Evolutionary conservation across 2,329 filamentous ascomycete genomes (phyloP).

Genomic region (Colletotrichum zoysiae): DNA sequence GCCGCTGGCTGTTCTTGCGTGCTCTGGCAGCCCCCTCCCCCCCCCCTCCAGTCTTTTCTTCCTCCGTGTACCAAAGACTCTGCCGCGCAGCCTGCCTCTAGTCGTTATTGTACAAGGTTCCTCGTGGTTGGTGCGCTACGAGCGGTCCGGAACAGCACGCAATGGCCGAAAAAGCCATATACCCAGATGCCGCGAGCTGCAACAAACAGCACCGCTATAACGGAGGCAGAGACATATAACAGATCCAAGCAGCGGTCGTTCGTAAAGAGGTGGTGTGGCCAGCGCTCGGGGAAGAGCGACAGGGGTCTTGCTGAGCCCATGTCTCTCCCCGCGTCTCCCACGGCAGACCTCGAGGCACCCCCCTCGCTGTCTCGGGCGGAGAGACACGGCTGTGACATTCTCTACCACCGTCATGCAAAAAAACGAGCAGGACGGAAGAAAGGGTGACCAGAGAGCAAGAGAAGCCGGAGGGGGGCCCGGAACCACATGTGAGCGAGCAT

Average conservation of each 20-base stretch:
- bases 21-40: background rate
- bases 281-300: slow-evolving; percentile 12
- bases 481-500: slow-evolving; percentile 26
- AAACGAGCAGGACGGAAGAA: background rate
- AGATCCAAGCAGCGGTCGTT: background rate
- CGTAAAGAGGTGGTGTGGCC: background rate
- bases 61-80: no score
- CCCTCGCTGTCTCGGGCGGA: slow-evolving; percentile 9
- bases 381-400: slow-evolving; percentile 14
- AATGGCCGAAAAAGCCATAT: background rate
- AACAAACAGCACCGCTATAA: background rate
- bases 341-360: slow-evolving; percentile 2
- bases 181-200: background rate
- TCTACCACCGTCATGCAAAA: background rate
- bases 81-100: background rate
- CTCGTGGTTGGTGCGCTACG: slow-evolving; percentile 20
- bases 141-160: background rate
- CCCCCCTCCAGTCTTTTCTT: no score
- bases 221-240: background rate
- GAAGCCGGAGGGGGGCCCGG: background rate
- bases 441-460: background rate
- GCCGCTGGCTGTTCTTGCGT: slow-evolving; percentile 7
- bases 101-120: background rate
- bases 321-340: slow-evolving; percentile 17
- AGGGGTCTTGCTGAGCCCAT: slow-evolving; percentile 7